Conservation (phyloP, 345 rosid species). For the Lumnitzera littorea region DNA sequence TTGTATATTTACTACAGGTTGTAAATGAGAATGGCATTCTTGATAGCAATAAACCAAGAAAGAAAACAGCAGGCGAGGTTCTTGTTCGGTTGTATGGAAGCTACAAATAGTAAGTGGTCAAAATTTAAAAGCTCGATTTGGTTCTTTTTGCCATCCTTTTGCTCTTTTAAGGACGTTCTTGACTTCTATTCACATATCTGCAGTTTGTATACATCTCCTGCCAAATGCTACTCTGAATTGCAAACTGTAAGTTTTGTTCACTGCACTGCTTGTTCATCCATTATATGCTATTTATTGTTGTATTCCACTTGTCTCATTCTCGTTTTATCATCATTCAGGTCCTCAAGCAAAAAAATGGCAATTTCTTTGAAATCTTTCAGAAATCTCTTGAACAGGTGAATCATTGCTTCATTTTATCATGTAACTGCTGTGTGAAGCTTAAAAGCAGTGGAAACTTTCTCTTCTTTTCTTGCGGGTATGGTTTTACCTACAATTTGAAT, state of each 20-base stretch:
- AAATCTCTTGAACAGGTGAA: constrained; percentile 35
- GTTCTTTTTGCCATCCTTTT: not conserved
- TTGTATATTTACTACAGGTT: constrained; percentile 21
- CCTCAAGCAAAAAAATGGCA: constrained; percentile 31
- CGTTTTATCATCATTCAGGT: constrained; percentile 14
- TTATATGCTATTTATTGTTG: not conserved
- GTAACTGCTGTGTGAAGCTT: too few relatives aligned
- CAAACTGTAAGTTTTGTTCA: constrained; percentile 24
- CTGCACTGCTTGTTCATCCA: not conserved
- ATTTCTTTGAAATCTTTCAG: constrained; percentile 22
- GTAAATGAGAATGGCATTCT: constrained; percentile 27
- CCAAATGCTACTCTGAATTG: constrained; percentile 29
- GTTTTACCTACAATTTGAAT: constrained; percentile 9
- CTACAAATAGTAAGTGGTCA: constrained; percentile 34
- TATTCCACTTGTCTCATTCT: constrained; percentile 1
- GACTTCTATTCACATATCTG: constrained; percentile 2
- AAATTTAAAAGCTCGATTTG: not conserved
- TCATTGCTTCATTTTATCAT: too few relatives aligned
- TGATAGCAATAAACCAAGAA: constrained; percentile 20
- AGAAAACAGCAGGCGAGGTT: constrained; percentile 16
- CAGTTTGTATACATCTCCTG: constrained; percentile 39
- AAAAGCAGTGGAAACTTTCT: not conserved
- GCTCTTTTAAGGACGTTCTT: not conserved
- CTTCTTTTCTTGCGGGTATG: constrained; percentile 2
- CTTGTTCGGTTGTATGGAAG: constrained; percentile 54